These are phyloP conservation scores for Tylopilus sp. DNA, from an alignment of 768 basidiomycete species.

Conservation along the genomic window DNA sequence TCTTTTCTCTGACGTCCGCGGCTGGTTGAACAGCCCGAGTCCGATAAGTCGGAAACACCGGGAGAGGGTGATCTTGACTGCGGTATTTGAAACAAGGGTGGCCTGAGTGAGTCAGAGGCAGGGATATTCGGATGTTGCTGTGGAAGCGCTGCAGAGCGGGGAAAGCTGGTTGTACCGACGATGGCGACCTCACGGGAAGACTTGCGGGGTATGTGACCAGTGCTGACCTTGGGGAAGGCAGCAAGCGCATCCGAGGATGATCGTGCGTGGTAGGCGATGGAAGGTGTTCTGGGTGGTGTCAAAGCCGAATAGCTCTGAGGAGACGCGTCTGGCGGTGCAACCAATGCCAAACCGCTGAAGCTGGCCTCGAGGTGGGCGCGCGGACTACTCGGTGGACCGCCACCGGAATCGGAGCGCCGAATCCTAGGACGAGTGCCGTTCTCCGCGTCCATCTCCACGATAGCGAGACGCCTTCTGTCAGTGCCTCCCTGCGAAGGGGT, in stretches of 20 bases:
- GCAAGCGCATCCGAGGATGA: conserved; percentile 47
- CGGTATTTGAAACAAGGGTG: conserved; percentile 36
- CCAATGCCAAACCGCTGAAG: conserved; percentile 52
- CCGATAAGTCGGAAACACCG: conserved; percentile 29
- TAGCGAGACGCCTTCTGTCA: conserved; percentile 64
- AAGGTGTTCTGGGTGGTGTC: conserved; percentile 44
- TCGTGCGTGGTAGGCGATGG: conserved; percentile 37
- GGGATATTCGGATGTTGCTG: conserved; percentile 30
- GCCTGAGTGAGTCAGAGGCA: conserved; percentile 32
- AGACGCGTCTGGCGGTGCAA: conserved; percentile 70
- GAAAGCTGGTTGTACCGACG: conserved; percentile 42
- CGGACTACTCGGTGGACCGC: conserved; percentile 29
- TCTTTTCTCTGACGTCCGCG: conserved; percentile 32
- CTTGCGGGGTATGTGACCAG: conserved; percentile 41
- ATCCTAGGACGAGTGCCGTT: conserved; percentile 14
- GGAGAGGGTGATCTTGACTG: conserved; percentile 34
- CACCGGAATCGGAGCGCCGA: conserved; percentile 24
- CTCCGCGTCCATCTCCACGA: conserved; percentile 55
- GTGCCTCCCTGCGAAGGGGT: conserved; percentile 55
- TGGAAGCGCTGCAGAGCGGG: conserved; percentile 25
- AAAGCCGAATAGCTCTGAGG: conserved; percentile 50
- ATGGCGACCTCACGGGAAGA: conserved; percentile 50
- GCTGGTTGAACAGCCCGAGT: conserved; percentile 28
- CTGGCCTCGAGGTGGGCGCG: conserved; percentile 39
- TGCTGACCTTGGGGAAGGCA: conserved; percentile 22